Percentiles rank a stretch among this genome's conserved stretches.
Evolutionary conservation across 2,329 filamentous ascomycete species (phyloP).

Genomic region (Trichoderma sp.): DNA sequence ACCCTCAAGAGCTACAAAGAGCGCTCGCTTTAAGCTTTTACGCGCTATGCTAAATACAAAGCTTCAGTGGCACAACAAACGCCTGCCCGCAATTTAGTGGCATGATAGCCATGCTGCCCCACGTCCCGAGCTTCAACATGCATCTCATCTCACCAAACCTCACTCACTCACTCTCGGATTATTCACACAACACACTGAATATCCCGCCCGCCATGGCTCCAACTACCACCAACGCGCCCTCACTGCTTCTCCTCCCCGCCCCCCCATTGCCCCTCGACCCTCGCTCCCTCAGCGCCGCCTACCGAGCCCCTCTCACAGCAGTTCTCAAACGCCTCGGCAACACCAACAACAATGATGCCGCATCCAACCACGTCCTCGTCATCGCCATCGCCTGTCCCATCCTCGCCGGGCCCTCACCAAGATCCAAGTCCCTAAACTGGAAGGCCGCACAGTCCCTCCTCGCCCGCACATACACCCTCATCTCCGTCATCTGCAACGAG

Average conservation of each 20-base stretch:
- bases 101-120: background rate
- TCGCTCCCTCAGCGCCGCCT: slow-evolving; percentile 57
- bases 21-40: no score
- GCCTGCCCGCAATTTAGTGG: background rate
- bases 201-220: slow-evolving; percentile 12
- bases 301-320: slow-evolving; percentile 58
- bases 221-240: slow-evolving; percentile 37
- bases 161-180: background rate
- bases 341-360: slow-evolving; percentile 24
- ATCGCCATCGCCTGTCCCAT: slow-evolving; percentile 65
- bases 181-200: background rate
- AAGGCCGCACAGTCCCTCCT: slow-evolving; percentile 70
- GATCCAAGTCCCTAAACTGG: slow-evolving; percentile 58
- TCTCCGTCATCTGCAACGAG: slow-evolving; percentile 70
- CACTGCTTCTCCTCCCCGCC: slow-evolving; percentile 64
- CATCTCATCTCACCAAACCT: background rate
- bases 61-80: no score
- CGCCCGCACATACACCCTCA: slow-evolving; percentile 74
- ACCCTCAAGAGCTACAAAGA: no score
- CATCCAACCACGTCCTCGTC: slow-evolving; percentile 45
- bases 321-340: slow-evolving; percentile 53
- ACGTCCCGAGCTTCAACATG: background rate
- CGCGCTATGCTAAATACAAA: background rate
- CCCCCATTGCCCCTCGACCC: slow-evolving; percentile 59
- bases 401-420: slow-evolving; percentile 52